These are phyloP conservation scores for Limnomonas spitsbergensis DNA, from an alignment of 139 green algal genomes.

Conservation along the genomic window DNA sequence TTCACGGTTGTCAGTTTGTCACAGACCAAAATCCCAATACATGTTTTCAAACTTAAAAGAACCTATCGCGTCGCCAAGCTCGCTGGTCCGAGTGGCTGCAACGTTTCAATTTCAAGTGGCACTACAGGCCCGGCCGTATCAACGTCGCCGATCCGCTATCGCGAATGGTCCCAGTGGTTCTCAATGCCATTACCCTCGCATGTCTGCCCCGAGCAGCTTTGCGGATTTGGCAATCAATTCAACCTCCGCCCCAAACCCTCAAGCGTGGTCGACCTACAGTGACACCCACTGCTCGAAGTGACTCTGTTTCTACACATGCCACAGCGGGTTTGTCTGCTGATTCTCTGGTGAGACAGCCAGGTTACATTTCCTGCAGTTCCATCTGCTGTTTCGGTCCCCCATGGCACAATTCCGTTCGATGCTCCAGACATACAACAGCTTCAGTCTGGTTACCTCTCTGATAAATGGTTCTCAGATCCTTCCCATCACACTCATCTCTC, in stretches of 20 bases:
- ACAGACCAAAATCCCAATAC: background rate
- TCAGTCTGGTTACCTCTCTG: background rate
- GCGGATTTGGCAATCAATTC: too few species aligned
- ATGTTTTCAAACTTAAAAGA: constrained; percentile 41
- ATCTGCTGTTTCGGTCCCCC: background rate
- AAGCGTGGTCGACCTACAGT: background rate
- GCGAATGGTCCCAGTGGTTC: background rate
- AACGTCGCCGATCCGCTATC: constrained; percentile 48
- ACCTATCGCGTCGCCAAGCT: too few species aligned
- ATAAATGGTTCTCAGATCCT: constrained; percentile 1
- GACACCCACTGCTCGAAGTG: background rate
- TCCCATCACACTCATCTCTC: background rate
- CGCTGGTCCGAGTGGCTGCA: constrained; percentile 31
- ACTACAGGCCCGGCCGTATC: constrained; percentile 35
- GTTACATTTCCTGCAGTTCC: background rate
- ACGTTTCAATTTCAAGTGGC: constrained; percentile 31
- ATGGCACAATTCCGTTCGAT: background rate
- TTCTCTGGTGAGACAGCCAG: background rate
- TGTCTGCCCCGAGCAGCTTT: background rate
- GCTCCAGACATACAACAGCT: background rate
- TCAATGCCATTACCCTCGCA: background rate
- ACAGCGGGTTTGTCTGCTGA: background rate
- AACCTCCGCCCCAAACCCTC: background rate
- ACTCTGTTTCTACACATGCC: background rate
- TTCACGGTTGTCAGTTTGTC: too few species aligned